These are phyloP conservation scores for Dendrocalamus latiflorus DNA, from an alignment of 202 grass and related monocot genomes.

Conservation along the genomic window DNA sequence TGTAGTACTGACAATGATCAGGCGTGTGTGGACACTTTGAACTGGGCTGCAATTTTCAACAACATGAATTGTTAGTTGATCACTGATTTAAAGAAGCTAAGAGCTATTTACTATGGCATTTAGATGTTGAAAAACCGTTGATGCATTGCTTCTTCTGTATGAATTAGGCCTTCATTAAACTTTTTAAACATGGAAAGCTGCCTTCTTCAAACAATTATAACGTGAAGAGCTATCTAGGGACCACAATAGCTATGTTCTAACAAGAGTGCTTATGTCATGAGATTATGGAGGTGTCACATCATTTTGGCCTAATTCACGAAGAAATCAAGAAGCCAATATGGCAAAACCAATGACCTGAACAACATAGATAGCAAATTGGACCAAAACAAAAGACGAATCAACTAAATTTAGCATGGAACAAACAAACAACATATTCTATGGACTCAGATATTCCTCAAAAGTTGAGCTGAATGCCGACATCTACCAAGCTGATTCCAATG, in stretches of 20 bases:
- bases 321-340: background rate
- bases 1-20: conserved; percentile 26
- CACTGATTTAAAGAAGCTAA: background rate
- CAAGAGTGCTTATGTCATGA: background rate
- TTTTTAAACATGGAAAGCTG: background rate
- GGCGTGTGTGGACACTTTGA: conserved; percentile 23
- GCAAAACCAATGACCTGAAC: background rate
- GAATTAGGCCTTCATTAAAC: background rate
- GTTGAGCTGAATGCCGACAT: background rate
- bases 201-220: background rate
- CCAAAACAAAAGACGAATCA: background rate
- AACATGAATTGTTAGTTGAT: background rate
- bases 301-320: background rate
- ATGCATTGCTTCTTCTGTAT: background rate
- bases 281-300: background rate
- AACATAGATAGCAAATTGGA: background rate
- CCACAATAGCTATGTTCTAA: background rate
- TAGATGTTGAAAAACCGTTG: background rate
- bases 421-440: background rate
- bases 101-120: background rate
- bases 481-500: background rate
- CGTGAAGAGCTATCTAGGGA: background rate
- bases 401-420: background rate
- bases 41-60: conserved; percentile 20
- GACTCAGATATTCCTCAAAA: background rate